These are phyloP conservation scores for Phialophora macrospora DNA, from an alignment of 2,329 filamentous ascomycete species.

Conservation along the genomic window DNA sequence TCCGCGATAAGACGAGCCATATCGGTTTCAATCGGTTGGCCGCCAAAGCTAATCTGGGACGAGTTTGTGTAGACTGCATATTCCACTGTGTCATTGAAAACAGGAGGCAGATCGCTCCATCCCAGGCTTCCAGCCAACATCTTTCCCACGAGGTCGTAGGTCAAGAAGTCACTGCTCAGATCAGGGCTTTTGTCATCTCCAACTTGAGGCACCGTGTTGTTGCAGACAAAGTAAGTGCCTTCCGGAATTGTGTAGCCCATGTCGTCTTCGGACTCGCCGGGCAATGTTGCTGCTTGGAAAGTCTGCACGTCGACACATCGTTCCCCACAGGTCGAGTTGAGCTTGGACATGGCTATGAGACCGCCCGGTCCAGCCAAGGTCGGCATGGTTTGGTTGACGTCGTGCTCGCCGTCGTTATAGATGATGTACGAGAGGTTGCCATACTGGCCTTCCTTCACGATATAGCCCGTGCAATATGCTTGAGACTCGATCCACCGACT, in stretches of 20 bases:
- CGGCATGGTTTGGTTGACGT: constrained; percentile 30
- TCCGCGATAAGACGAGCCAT: constrained; percentile 28
- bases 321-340: constrained; percentile 34
- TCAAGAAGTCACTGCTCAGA: constrained; percentile 19
- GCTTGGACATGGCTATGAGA: constrained; percentile 24
- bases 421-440: constrained; percentile 34
- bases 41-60: constrained; percentile 21
- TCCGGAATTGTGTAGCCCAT: constrained; percentile 14
- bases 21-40: constrained; percentile 14
- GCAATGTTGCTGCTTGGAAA: constrained; percentile 28
- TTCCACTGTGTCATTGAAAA: constrained; percentile 14
- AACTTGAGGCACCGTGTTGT: constrained; percentile 34
- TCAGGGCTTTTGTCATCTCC: constrained; percentile 11
- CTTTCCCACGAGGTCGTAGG: constrained; percentile 21
- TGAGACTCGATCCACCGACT: constrained; percentile 26
- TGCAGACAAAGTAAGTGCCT: constrained; percentile 32
- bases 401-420: constrained; percentile 32
- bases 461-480: constrained; percentile 30
- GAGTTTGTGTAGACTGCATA: constrained; percentile 30
- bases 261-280: constrained; percentile 8
- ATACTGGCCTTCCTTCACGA: constrained; percentile 28
- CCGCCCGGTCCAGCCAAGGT: constrained; percentile 27
- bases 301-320: constrained; percentile 31
- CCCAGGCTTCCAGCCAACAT: constrained; percentile 36
- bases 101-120: constrained; percentile 29